Conservation (phyloP, 352 stramenopile genomes). For the Pythium myriotylum region DNA sequence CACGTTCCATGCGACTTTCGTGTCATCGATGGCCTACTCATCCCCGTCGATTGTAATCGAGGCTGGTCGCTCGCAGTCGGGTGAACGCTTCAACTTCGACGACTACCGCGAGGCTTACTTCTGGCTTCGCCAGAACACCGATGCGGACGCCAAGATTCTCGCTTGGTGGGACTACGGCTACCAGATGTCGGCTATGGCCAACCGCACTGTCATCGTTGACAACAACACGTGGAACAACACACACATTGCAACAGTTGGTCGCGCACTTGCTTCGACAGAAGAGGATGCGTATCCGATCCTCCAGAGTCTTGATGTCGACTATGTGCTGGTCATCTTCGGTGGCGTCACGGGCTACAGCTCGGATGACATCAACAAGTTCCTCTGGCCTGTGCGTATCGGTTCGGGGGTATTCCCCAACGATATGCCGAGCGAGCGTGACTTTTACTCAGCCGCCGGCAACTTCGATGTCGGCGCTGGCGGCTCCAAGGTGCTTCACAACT, state of each 20-base stretch:
- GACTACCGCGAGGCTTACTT: constrained; percentile 81
- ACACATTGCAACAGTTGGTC: constrained; percentile 93
- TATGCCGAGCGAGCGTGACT: constrained; percentile 88
- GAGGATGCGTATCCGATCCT: constrained; percentile 73
- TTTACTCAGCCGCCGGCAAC: constrained; percentile 77
- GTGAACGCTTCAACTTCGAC: constrained; percentile 87
- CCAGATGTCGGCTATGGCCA: constrained; percentile 76
- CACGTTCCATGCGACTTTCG: constrained; percentile 87
- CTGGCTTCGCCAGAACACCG: constrained; percentile 77
- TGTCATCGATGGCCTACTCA: constrained; percentile 89
- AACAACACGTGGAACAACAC: constrained; percentile 98
- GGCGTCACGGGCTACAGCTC: constrained; percentile 61
- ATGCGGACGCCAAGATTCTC: constrained; percentile 61
- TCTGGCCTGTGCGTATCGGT: constrained; percentile 93
- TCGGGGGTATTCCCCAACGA: constrained; percentile 85
- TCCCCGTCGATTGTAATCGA: constrained; percentile 93
- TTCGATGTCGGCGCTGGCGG: constrained; percentile 85
- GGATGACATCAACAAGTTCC: constrained; percentile 94
- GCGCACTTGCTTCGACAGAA: constrained; percentile 71
- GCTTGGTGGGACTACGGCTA: constrained; percentile 89
- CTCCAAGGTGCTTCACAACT: constrained; percentile 90
- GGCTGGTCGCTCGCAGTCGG: constrained; percentile 63
- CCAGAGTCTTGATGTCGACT: constrained; percentile 72
- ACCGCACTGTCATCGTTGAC: constrained; percentile 88
- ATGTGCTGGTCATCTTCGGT: constrained; percentile 65